Base-by-base conservation (phyloP, 371 early-diverging fungal genomes). In the Rhizopus arrhizus region DNA sequence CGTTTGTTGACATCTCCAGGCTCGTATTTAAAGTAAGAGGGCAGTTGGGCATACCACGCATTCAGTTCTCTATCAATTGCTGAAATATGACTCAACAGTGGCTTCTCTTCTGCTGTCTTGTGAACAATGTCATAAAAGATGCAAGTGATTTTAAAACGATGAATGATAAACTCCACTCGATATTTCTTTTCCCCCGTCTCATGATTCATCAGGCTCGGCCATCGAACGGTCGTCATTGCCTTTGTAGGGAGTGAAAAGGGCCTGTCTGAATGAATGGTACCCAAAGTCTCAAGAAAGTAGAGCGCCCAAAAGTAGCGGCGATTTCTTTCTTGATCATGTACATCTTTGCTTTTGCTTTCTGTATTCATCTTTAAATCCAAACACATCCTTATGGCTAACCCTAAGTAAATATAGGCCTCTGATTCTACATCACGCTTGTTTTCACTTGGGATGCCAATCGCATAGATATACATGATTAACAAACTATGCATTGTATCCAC, bases 381-480 rank as follows among this genome's bases (percentile, higher is more conserved):
- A 5, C 69, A 62, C 78, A 81, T 81, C 2, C 81, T 76, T 7
- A 75, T 78, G 4, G 78, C 78, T 33, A 81, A 52, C 2, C 81
- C 81, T 28, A 81, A 49, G 40, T 72, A 76, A 15, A 74, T 74
- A 35, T 81, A 81, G 4, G 81, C 81, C 34, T 77, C 78, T 3
- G 78, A 78, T 58, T 73, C 73, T 7, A 72, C 66, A n/a, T 73
- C 58, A 4, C 46, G 42, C 15, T 66, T 66, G 28, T 56, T 56
- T 16, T 60, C 47, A 15, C 61, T 62, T 2, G 68, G 68, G 10
- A 67, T 77, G 6, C 81, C 81, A 59, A 81, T 76, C 12, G 73
- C 70, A 58, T 81, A 81, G 16, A 78, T 75, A 13, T 81, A 81
- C 76, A 81, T 74, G 10, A 81, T 64, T 33, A 81, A 47, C 9